phyloP scores from a whole-genome alignment of 2,329 filamentous ascomycete genomes.

The Tolypocladium ovalisporum region DNA sequence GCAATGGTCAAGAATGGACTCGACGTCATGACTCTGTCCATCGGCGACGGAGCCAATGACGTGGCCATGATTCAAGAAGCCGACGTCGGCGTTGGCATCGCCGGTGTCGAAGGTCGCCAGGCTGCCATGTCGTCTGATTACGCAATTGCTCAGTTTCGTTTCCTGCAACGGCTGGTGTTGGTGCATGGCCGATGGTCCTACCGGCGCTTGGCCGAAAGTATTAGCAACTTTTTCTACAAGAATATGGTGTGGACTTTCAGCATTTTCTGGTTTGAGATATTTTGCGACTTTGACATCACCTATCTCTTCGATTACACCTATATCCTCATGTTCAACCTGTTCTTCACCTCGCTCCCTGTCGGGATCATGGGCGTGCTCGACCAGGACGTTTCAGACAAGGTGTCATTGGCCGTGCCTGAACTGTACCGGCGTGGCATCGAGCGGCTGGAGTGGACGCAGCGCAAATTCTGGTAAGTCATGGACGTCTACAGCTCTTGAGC shows the following conservation, averaged over 20 bases:
- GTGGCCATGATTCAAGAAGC: slow-evolving; percentile 98
- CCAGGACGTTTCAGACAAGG: slow-evolving; percentile 89
- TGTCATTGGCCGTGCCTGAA: slow-evolving; percentile 89
- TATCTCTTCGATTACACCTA: slow-evolving; percentile 98
- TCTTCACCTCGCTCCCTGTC: slow-evolving; percentile 90
- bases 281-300: slow-evolving; percentile 89
- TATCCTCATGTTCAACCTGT: slow-evolving; percentile 91
- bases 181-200: slow-evolving; percentile 98
- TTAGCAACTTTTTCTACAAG: slow-evolving; percentile 99
- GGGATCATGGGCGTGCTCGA: slow-evolving; percentile 95
- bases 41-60: slow-evolving; percentile 91
- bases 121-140: slow-evolving; percentile 96
- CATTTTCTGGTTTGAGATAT: slow-evolving; percentile 97
- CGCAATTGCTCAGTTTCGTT: slow-evolving; percentile 88
- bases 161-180: slow-evolving; percentile 71
- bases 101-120: slow-evolving; percentile 82
- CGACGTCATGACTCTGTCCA: slow-evolving; percentile 90
- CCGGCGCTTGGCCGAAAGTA: slow-evolving; percentile 79
- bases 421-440: slow-evolving; percentile 94
- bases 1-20: slow-evolving; percentile 89
- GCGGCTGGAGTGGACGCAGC: slow-evolving; percentile 89
- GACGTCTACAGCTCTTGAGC: background rate
- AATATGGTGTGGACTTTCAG: slow-evolving; percentile 96
- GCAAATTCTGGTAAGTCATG: slow-evolving; percentile 77
- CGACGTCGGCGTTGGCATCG: slow-evolving; percentile 92